Base-by-base conservation (phyloP, 495 filamentous ascomycete species). In the Talaromyces ruber region DNA sequence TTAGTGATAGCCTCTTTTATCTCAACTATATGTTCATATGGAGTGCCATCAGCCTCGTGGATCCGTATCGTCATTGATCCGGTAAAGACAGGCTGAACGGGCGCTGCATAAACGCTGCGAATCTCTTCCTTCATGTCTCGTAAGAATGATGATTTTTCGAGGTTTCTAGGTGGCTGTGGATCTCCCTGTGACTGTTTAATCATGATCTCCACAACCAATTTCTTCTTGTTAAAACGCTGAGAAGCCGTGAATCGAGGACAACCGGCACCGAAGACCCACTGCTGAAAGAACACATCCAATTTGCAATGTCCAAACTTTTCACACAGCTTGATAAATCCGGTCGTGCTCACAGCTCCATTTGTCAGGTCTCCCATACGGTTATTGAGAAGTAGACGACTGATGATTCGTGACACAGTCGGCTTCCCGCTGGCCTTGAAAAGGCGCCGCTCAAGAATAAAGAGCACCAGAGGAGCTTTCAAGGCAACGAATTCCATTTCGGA, bases 41-140 rank as follows among this genome's bases (percentile, higher is more conserved):
- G 94, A 2, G 95, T 98, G 16, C 94, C 94, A 70, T 99, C 95
- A 26, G 94, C 95, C 75, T 99, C 94, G 76, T 99, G 94, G 64
- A 99, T 97, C 52, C 95, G 84, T 65, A 99, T 89, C 0, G 94
- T 98, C 89, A 98, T 96, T 0, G 95, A 93, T 1, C 93, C 93
- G 3, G 91, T 93, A 72, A 98, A 99, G 3, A 90, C 77, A 34
- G 86, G 86, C 64, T 89, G 90, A 9, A 89, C 72, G 43, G 83
- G 76, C 25, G 84, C 88, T 29, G 86, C 85, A 64, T 87, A 87
- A 43, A 97, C 83, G 25, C 82, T 80, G 59, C 86, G 74, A 9
- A 85, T 75, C 43, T 92, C 83, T 70, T 97, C 93, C 64, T 91
- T 87, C 22, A 91, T 82, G 67, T 94, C 90, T 58, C 91, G 82